Percentiles rank a stretch among this genome's conserved stretches.
These are phyloP conservation scores for Mortierella antarctica DNA, from an alignment of 192 early-diverging fungal genomes.

Conservation along the genomic window DNA sequence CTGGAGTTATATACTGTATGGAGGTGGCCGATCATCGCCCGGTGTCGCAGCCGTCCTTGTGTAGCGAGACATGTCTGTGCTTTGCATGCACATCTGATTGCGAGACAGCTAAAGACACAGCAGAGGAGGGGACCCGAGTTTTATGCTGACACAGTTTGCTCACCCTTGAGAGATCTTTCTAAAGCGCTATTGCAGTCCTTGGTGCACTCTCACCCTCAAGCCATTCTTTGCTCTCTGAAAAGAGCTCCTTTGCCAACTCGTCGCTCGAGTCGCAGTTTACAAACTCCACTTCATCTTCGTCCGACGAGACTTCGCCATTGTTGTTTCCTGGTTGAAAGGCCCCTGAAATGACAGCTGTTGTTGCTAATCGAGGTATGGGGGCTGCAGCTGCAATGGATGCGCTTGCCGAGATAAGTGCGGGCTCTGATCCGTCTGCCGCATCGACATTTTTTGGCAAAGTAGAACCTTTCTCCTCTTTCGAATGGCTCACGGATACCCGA, in stretches of 20 bases:
- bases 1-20: too few relatives aligned
- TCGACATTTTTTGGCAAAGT: background rate
- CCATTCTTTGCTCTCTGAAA: too few relatives aligned
- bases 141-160: too few relatives aligned
- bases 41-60: too few relatives aligned
- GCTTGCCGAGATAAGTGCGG: background rate
- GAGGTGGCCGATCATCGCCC: too few relatives aligned
- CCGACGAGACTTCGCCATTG: background rate
- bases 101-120: too few relatives aligned
- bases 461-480: background rate
- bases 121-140: too few relatives aligned
- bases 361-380: background rate
- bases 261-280: conserved; percentile 13
- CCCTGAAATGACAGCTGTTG: background rate
- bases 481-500: background rate
- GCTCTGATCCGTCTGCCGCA: background rate
- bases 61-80: too few relatives aligned
- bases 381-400: background rate
- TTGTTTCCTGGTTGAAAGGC: background rate
- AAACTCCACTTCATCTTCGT: conserved; percentile 20
- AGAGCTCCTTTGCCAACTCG: background rate
- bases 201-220: too few relatives aligned
- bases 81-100: too few relatives aligned
- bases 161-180: too few relatives aligned
- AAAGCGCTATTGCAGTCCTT: too few relatives aligned